Percentiles rank a stretch among this genome's conserved stretches.
Evolutionary conservation across 2,329 filamentous ascomycete genomes (phyloP).

Genomic region (Ophiostoma triangulosporum): DNA sequence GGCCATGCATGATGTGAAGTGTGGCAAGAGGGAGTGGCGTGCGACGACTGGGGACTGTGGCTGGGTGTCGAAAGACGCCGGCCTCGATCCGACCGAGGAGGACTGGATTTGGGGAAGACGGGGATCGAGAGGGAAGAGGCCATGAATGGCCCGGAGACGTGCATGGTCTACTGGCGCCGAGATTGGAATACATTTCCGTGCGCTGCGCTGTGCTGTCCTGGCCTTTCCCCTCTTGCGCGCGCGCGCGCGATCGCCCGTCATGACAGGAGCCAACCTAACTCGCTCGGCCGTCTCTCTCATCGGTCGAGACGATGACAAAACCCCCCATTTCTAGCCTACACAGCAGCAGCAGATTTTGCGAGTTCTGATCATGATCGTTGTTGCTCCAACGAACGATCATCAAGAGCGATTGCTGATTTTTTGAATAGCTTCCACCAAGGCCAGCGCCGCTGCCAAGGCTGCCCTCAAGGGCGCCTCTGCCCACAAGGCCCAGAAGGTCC

Average conservation of each 20-base stretch:
- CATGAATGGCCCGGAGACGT: not conserved
- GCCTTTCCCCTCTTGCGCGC: not conserved
- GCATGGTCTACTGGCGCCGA: not conserved
- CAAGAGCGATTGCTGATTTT: constrained; percentile 59
- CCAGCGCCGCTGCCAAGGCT: constrained; percentile 88
- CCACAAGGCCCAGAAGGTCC: constrained; percentile 87
- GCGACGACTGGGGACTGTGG: not conserved
- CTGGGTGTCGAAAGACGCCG: not conserved
- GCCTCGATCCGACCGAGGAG: not conserved
- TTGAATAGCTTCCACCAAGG: constrained; percentile 59
- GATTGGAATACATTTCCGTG: not conserved
- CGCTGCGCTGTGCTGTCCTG: not conserved
- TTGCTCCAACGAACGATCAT: not conserved
- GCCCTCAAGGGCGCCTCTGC: constrained; percentile 65
- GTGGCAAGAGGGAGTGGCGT: not conserved
- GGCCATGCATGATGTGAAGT: not conserved
- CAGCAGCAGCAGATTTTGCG: constrained; percentile 65
- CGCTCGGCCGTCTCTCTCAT: not conserved
- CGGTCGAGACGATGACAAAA: not conserved
- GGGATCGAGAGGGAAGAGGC: not conserved
- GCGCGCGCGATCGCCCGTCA: constrained; percentile 1
- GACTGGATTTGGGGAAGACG: not conserved
- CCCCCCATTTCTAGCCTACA: constrained; percentile 18
- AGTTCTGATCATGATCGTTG: constrained; percentile 37
- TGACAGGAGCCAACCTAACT: constrained; percentile 2